Conservation (phyloP, 2,329 filamentous ascomycete species). For the Dactylellina parvicollis region DNA sequence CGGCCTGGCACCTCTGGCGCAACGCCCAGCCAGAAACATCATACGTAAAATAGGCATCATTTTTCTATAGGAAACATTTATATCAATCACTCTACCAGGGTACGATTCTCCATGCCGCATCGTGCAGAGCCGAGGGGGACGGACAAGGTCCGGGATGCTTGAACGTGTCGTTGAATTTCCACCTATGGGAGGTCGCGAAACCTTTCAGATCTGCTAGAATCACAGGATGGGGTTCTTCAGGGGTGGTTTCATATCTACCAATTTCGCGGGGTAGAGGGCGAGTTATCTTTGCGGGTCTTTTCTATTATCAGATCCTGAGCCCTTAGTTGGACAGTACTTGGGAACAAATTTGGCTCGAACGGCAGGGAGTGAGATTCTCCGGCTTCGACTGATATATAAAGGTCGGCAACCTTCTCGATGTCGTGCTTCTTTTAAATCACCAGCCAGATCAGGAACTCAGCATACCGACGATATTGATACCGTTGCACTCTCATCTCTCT, state of each 20-base stretch:
- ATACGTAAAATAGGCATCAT: not conserved
- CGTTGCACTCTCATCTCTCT: no score
- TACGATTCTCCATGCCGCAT: constrained; percentile 13
- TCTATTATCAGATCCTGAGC: constrained; percentile 11
- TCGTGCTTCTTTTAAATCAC: not conserved
- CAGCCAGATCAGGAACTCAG: constrained; percentile 21
- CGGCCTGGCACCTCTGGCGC: constrained; percentile 2
- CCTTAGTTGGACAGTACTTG: not conserved
- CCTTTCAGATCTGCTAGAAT: not conserved
- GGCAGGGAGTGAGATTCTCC: no score
- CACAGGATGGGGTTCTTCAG: constrained; percentile 13
- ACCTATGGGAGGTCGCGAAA: constrained; percentile 19
- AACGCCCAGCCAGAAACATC: not conserved
- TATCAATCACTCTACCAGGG: constrained; percentile 12
- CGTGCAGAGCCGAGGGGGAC: constrained; percentile 22
- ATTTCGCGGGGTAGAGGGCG: no score
- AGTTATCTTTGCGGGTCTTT: no score
- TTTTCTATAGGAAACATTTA: not conserved
- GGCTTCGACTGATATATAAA: constrained; percentile 30
- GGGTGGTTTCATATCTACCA: constrained; percentile 29
- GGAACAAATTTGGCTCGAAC: not conserved
- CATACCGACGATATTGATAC: not conserved
- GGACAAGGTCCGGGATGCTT: constrained; percentile 20
- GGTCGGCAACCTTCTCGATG: not conserved
- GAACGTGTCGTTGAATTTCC: constrained; percentile 33